A percentile compares a stretch with the other conserved stretches of the same genome.
phyloP scores from a whole-genome alignment of 805 yeast species.

The Candida argentea region DNA sequence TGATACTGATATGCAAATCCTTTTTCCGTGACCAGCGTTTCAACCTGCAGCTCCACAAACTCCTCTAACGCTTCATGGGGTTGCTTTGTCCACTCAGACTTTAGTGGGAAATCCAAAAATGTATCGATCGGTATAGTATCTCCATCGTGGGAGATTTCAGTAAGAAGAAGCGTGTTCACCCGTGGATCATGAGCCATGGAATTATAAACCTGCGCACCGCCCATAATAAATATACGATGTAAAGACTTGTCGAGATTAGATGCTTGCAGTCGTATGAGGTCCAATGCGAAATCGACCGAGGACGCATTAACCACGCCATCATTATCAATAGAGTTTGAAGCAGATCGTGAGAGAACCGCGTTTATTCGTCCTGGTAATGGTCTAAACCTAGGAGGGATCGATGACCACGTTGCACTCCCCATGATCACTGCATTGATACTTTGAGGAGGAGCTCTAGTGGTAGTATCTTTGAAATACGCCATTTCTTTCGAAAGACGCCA shows the following conservation, averaged over 20 bases:
- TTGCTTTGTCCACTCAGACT: slow-evolving; percentile 26
- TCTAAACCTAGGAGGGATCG: slow-evolving; percentile 75
- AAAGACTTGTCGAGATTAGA: slow-evolving; percentile 30
- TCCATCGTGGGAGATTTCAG: slow-evolving; percentile 42
- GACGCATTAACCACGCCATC: slow-evolving; percentile 19
- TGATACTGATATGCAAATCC: slow-evolving; percentile 48
- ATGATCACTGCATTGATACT: slow-evolving; percentile 69
- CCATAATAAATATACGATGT: slow-evolving; percentile 71
- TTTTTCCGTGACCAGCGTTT: slow-evolving; percentile 19
- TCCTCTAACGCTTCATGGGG: slow-evolving; percentile 23
- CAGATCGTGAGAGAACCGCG: slow-evolving; percentile 56
- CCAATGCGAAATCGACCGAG: slow-evolving; percentile 19
- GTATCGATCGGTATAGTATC: slow-evolving; percentile 47
- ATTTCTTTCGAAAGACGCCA: slow-evolving; percentile 83
- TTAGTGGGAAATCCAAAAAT: slow-evolving; percentile 36
- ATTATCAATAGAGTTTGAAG: slow-evolving; percentile 10
- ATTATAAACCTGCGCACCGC: slow-evolving; percentile 84
- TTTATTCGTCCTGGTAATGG: slow-evolving; percentile 74
- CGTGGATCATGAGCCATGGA: slow-evolving; percentile 33
- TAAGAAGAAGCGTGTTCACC: slow-evolving; percentile 52
- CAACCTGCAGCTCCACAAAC: slow-evolving; percentile 26
- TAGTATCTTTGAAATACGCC: slow-evolving; percentile 72
- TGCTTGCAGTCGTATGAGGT: slow-evolving; percentile 16
- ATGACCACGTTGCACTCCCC: slow-evolving; percentile 97
- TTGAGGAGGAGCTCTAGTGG: slow-evolving; percentile 33